Percentiles rank a stretch among this genome's conserved stretches.
These are phyloP conservation scores for Ceratobasidium sp. DNA, from an alignment of 1,284 basidiomycete genomes.

Conservation along the genomic window DNA sequence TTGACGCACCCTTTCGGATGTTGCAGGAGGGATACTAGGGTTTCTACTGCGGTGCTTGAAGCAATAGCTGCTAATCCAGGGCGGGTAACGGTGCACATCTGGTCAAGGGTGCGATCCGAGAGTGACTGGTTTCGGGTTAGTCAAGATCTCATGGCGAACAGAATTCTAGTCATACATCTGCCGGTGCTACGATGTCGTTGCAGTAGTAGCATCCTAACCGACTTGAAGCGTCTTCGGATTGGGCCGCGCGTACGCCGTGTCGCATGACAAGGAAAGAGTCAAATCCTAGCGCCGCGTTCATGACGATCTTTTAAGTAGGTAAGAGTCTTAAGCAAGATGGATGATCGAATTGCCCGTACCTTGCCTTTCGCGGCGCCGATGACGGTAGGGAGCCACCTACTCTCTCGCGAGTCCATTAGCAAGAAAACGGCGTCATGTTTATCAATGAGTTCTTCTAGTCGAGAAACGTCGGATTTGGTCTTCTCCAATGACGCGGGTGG, in stretches of 20 bases:
- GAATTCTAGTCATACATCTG: conserved; percentile 68
- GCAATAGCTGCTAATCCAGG: conserved; percentile 95
- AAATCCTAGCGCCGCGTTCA: conserved; percentile 96
- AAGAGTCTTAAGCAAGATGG: background rate
- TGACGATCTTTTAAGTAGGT: conserved; percentile 67
- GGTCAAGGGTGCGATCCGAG: conserved; percentile 93
- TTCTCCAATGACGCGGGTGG: conserved; percentile 61
- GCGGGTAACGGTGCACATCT: conserved; percentile 99
- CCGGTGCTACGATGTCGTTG: conserved; percentile 96
- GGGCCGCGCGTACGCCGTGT: conserved; percentile 73
- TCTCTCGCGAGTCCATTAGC: conserved; percentile 98
- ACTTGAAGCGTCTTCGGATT: conserved; percentile 46
- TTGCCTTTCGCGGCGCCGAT: conserved; percentile 84
- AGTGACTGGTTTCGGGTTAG: conserved; percentile 66
- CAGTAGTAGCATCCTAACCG: conserved; percentile 95
- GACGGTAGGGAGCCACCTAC: conserved; percentile 93
- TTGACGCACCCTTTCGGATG: conserved; percentile 80
- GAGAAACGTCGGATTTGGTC: conserved; percentile 68
- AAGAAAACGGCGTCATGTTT: conserved; percentile 90
- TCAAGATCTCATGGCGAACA: background rate
- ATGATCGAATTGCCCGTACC: conserved; percentile 53
- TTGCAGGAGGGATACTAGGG: conserved; percentile 88
- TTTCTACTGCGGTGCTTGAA: conserved; percentile 87
- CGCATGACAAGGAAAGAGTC: conserved; percentile 98
- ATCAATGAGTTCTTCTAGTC: conserved; percentile 79